Percentiles rank a stretch among this genome's conserved stretches.
phyloP scores from a whole-genome alignment of 768 basidiomycete genomes.

The Tylopilus subfusipes region DNA sequence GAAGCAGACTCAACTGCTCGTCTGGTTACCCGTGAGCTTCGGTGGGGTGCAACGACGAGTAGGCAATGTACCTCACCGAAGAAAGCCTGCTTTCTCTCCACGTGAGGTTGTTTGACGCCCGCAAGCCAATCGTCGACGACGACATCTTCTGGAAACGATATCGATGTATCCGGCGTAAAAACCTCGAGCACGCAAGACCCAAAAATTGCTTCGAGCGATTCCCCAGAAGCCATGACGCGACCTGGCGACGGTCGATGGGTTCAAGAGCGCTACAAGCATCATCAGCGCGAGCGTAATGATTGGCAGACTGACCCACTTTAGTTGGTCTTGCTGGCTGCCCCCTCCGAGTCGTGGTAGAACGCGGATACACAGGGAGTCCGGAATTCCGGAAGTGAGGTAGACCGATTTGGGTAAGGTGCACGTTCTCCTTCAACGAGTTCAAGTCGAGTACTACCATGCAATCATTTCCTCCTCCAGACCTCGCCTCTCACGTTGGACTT shows the following conservation, averaged over 20 bases:
- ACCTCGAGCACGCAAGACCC: conserved; percentile 57
- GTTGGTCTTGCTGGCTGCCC: too few relatives aligned
- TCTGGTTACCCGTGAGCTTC: conserved; percentile 37
- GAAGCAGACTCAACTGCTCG: conserved; percentile 50
- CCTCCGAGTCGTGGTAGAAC: neutral
- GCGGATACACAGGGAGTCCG: too few relatives aligned
- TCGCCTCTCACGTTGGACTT: conserved; percentile 48
- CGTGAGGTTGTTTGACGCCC: conserved; percentile 37
- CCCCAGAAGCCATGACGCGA: too few relatives aligned
- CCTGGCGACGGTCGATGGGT: neutral
- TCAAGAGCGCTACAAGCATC: neutral
- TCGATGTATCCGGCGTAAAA: conserved; percentile 60
- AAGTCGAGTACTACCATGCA: conserved; percentile 28
- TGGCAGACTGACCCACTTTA: neutral
- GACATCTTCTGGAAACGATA: conserved; percentile 52
- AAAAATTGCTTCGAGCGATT: too few relatives aligned
- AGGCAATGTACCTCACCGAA: conserved; percentile 53
- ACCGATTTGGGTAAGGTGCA: conserved; percentile 24
- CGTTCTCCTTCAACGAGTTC: too few relatives aligned
- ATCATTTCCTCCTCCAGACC: conserved; percentile 51
- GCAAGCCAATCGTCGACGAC: conserved; percentile 55
- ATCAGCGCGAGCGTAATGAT: neutral
- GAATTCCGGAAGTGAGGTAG: neutral
- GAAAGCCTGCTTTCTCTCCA: conserved; percentile 65
- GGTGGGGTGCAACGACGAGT: conserved; percentile 5